Base-by-base conservation (phyloP, 192 early-diverging fungal genomes). In the Chytriomyces hyalinus region DNA sequence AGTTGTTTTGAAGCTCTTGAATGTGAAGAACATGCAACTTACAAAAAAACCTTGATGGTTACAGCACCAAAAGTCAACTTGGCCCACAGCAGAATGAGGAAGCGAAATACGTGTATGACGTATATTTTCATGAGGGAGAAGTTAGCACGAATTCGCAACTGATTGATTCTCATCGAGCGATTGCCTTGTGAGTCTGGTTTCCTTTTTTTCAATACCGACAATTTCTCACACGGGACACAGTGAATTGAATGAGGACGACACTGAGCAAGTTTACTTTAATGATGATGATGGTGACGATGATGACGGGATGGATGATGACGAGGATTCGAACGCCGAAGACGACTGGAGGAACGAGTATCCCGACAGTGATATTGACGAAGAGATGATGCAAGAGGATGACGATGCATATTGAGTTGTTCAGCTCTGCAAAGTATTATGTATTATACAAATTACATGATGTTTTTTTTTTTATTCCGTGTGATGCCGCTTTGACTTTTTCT, bases 401-500 rank as follows among this genome's bases (percentile, higher is more conserved):
- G 50, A 53, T 26, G 51, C 49, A 15, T 70, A 24, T 20, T 67
- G 2, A 36, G 3, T 36, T 36, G 36, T 36, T 36, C 36, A 36
- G 36, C 36, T 36, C 36, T 36, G 36, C 36, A 46, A 28, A 47
- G 13, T 47, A 36, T 45, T 13, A 47, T 2, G 24, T 26, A 26
- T 26, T 26, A 47, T 22, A 17, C 53, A 20, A 44, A 70, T 53
- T 70, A 53, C 53, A 44, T 62, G 13, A 20, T 17, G 36, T 46
- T 48, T n/a, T 73, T 73, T 22, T 50, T n/a, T 26, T 46, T 51
- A 10, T 20, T 49, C 15, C 2, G 49, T 53, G 47, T 28, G 53
- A 47, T 22, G 22, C 64, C 61, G 70, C 72, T 73, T 75, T 43
- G 70, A 45, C 70, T 71, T 67, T 65, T 70, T 73, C 70, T 81